Percentiles rank a stretch among this genome's conserved stretches.
Conservation (phyloP, 208 protist species). For the Tritrichomonas musculus region DNA sequence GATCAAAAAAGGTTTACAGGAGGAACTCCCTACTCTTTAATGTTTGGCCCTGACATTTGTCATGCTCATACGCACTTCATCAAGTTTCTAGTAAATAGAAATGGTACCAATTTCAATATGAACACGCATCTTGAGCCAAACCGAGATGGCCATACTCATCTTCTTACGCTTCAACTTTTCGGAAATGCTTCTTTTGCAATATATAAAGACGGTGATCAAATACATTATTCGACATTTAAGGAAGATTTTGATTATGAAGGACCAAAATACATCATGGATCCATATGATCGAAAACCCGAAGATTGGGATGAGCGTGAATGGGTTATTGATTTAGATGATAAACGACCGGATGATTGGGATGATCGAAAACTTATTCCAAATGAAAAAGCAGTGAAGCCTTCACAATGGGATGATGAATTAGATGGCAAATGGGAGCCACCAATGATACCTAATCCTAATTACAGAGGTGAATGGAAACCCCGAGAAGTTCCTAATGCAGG, state of each 20-base stretch:
- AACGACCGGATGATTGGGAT: not conserved
- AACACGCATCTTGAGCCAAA: not conserved
- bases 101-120: slow-evolving; percentile 29
- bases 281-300: not conserved
- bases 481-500: not conserved
- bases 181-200: slow-evolving; percentile 10
- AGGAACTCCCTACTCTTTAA: not conserved
- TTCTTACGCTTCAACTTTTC: not conserved
- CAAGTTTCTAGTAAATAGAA: not conserved
- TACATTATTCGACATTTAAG: not conserved
- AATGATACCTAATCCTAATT: not conserved
- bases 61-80: not conserved
- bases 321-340: not conserved
- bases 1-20: slow-evolving; percentile 21
- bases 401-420: not conserved
- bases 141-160: slow-evolving; percentile 12
- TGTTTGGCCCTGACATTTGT: slow-evolving; percentile 24
- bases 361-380: not conserved
- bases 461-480: not conserved
- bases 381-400: not conserved
- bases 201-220: not conserved
- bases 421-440: not conserved
- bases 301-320: slow-evolving; percentile 32
- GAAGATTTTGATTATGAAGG: slow-evolving; percentile 30
- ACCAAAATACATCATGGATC: slow-evolving; percentile 28